Percentiles rank a stretch among this genome's conserved stretches.
phyloP scores from a whole-genome alignment of 768 basidiomycete genomes.

The Suillus spraguei region DNA sequence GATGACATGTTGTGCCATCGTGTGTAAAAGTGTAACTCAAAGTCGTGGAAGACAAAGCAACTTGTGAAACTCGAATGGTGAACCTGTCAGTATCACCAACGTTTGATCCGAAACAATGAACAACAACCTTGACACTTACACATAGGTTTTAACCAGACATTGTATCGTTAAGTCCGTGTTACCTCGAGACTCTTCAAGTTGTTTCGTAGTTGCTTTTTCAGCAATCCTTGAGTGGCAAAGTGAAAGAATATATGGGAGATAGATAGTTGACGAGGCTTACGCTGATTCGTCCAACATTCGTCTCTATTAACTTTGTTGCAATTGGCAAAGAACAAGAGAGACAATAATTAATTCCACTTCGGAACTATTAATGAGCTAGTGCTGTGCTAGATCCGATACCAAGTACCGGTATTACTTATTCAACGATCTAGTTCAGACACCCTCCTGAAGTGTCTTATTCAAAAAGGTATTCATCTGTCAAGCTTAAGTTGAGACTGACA shows the following conservation, averaged over 20 bases:
- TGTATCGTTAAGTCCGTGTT: neutral
- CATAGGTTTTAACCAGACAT: conserved; percentile 2
- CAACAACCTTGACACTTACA: conserved; percentile 2
- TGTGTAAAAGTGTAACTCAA: conserved; percentile 9
- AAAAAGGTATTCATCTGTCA: neutral
- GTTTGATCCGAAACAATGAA: conserved; percentile 4
- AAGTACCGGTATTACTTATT: neutral
- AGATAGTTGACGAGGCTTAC: neutral
- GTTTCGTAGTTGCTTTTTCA: neutral
- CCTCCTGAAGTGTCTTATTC: neutral
- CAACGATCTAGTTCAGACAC: neutral
- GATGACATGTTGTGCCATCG: neutral
- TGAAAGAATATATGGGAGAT: neutral
- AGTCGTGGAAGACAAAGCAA: conserved; percentile 7
- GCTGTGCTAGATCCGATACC: neutral
- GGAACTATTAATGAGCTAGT: neutral
- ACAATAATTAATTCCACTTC: conserved; percentile 1
- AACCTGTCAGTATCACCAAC: neutral
- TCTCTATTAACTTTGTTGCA: neutral
- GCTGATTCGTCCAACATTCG: conserved; percentile 4
- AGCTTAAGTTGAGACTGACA: neutral
- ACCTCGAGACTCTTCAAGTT: neutral
- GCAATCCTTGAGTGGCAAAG: neutral
- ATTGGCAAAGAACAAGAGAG: conserved; percentile 5
- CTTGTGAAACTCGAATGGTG: neutral